Conservation (phyloP, 106 monocot species). For the Iris macrosiphon region DNA sequence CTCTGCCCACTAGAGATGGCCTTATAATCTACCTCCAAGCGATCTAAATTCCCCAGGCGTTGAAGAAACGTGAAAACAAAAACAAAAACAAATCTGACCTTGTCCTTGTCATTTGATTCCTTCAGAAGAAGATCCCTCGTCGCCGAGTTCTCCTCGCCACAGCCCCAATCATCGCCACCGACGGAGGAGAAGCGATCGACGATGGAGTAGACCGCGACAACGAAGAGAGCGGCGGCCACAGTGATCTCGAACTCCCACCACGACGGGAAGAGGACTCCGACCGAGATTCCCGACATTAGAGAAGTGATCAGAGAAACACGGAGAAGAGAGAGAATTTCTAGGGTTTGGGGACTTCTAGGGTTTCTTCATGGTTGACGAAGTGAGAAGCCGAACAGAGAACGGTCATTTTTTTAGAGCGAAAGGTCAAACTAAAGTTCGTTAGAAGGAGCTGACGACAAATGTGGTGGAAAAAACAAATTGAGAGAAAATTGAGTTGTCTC, state of each 20-base stretch:
- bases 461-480: too few relatives aligned
- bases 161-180: neutral
- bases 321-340: neutral
- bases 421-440: too few relatives aligned
- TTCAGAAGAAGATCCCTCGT: constrained; percentile 1
- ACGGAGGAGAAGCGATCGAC: constrained; percentile 10
- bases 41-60: too few relatives aligned
- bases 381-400: too few relatives aligned
- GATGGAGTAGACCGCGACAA: constrained; percentile 34
- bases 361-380: too few relatives aligned
- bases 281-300: constrained; percentile 28
- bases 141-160: neutral
- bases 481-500: too few relatives aligned
- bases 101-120: constrained; percentile 30
- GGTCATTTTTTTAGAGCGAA: too few relatives aligned
- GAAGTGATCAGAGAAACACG: neutral
- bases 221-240: constrained; percentile 36
- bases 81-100: constrained; percentile 25
- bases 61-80: too few relatives aligned
- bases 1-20: too few relatives aligned
- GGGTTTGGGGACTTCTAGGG: too few relatives aligned
- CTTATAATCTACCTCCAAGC: too few relatives aligned
- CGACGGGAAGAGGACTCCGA: constrained; percentile 46
- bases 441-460: too few relatives aligned
- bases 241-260: constrained; percentile 74